These are phyloP conservation scores for Pseudovirgaria hyperparasitica DNA, from an alignment of 2,329 filamentous ascomycete species.

Conservation along the genomic window DNA sequence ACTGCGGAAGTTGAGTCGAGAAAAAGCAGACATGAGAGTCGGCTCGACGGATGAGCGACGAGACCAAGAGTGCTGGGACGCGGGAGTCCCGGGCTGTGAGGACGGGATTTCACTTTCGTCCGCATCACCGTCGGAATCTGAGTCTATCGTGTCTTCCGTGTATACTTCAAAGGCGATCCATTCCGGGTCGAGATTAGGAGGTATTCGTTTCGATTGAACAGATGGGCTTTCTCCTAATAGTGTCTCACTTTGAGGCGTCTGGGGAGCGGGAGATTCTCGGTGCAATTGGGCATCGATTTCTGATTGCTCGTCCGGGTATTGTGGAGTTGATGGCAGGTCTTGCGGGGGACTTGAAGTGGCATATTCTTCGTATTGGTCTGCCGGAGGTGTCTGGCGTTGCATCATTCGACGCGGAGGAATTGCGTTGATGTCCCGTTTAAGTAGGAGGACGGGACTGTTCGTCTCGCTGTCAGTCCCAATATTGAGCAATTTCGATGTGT, in stretches of 20 bases:
- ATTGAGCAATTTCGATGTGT: constrained; percentile 80
- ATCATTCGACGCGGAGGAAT: constrained; percentile 48
- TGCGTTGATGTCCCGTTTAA: constrained; percentile 59
- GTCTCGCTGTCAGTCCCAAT: constrained; percentile 57
- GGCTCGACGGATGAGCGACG: constrained; percentile 25
- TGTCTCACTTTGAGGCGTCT: too few relatives aligned
- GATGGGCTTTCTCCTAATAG: too few relatives aligned
- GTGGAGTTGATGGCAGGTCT: constrained; percentile 4
- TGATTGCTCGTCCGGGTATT: constrained; percentile 25
- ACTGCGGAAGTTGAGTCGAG: constrained; percentile 31
- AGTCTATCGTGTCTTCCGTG: constrained; percentile 48
- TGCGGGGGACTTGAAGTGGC: constrained; percentile 17
- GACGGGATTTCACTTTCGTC: constrained; percentile 21
- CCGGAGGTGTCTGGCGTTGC: constrained; percentile 22
- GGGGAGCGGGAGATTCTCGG: constrained; percentile 25
- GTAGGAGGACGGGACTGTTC: constrained; percentile 59
- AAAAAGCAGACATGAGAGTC: constrained; percentile 28
- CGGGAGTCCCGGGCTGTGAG: constrained; percentile 8
- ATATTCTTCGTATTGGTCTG: constrained; percentile 23
- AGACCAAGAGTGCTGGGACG: constrained; percentile 3
- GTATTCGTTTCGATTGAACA: constrained; percentile 50
- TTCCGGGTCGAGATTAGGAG: constrained; percentile 67
- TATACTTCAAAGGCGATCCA: constrained; percentile 89
- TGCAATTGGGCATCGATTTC: constrained; percentile 32
- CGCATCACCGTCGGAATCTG: constrained; percentile 43